Conservation (phyloP, 2,329 filamentous ascomycete genomes). For the Fusarium sp. region DNA sequence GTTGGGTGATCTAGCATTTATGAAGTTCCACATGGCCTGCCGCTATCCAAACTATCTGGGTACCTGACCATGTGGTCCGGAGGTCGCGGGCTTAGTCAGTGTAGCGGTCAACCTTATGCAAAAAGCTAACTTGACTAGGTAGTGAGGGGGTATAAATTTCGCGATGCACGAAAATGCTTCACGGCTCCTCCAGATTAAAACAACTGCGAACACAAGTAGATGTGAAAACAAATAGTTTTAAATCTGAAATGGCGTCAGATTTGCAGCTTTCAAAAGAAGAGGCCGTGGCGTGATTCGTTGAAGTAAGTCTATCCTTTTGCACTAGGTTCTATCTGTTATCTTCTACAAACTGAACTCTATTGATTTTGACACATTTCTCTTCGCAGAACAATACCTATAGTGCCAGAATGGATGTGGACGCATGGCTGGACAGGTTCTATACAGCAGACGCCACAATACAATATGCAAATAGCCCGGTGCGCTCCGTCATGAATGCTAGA, state of each 20-base stretch:
- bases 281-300: not conserved
- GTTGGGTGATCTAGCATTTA: not conserved
- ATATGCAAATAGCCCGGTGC: not conserved
- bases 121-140: not conserved
- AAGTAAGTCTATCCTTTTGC: not conserved
- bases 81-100: not conserved
- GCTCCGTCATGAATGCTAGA: not conserved
- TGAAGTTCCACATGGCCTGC: not conserved
- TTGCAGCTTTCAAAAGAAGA: not conserved
- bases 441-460: not conserved
- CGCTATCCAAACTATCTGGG: not conserved
- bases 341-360: not conserved
- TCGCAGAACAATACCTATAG: conserved; percentile 1
- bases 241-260: not conserved
- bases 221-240: rapidly evolving
- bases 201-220: not conserved
- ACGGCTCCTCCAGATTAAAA: too few species aligned
- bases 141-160: not conserved
- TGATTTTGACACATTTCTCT: not conserved
- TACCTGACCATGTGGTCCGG: not conserved
- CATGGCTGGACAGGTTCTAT: conserved; percentile 3
- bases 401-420: not conserved
- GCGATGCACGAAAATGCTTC: not conserved
- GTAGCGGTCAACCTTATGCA: not conserved
- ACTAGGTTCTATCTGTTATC: too few species aligned